These are phyloP conservation scores for Conoideocrella luteorostrata DNA, from an alignment of 2,329 filamentous ascomycete species.

Conservation along the genomic window DNA sequence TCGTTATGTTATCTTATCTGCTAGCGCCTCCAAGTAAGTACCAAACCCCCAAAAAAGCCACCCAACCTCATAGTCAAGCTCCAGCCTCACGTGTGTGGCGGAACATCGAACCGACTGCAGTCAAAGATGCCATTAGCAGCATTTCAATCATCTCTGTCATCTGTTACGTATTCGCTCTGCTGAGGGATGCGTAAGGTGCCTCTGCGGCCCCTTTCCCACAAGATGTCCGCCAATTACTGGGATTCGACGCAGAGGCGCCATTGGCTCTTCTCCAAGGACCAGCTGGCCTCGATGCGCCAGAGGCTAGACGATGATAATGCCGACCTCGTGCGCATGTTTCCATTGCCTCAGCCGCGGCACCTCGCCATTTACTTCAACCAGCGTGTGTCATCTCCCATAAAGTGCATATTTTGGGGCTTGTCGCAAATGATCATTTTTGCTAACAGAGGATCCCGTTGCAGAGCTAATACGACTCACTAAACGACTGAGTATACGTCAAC, in stretches of 20 bases:
- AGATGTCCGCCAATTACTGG: constrained; percentile 95
- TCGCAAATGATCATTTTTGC: neutral
- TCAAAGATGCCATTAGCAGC: too few species aligned
- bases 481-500: constrained; percentile 78
- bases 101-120: too few species aligned
- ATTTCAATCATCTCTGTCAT: neutral
- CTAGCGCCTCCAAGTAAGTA: too few species aligned
- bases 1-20: constrained; percentile 11
- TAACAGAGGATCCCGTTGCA: constrained; percentile 25
- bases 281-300: constrained; percentile 68
- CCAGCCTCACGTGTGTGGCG: too few species aligned
- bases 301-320: constrained; percentile 72
- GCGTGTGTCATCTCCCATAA: constrained; percentile 51
- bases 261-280: constrained; percentile 85
- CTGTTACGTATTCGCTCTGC: neutral
- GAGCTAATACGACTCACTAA: constrained; percentile 79
- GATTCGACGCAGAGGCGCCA: constrained; percentile 83
- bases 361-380: constrained; percentile 89
- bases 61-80: neutral
- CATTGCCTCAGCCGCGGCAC: constrained; percentile 73
- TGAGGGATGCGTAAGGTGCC: neutral
- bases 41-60: constrained; percentile 1
- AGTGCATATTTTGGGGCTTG: too few species aligned
- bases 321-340: constrained; percentile 68
- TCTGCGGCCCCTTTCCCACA: constrained; percentile 12